Conservation (phyloP, 2,329 filamentous ascomycete species). For the Exophiala xenobiotica region DNA sequence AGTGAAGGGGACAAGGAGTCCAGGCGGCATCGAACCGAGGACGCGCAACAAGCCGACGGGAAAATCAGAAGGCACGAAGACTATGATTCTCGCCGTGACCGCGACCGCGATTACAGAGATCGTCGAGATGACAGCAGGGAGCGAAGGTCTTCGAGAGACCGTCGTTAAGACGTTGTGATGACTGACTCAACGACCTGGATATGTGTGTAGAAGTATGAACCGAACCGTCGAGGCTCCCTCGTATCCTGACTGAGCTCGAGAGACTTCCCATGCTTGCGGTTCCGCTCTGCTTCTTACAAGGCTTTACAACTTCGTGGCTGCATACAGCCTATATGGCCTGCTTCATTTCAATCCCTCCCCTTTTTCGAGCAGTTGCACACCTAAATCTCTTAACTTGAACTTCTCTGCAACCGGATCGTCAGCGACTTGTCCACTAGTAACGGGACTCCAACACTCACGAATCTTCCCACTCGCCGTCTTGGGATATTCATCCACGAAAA, state of each 20-base stretch:
- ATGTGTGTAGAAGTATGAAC: too few species aligned
- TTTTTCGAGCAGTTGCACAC: slow-evolving; percentile 46
- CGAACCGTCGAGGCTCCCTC: too few species aligned
- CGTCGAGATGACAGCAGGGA: slow-evolving; percentile 28
- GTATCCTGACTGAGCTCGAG: too few species aligned
- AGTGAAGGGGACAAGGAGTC: too few species aligned
- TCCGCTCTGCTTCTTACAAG: too few species aligned
- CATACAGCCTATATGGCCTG: not conserved
- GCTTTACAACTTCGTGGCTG: too few species aligned
- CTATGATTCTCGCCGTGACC: not conserved
- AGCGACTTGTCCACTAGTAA: not conserved
- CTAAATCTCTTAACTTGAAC: slow-evolving; percentile 74
- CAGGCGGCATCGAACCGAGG: too few species aligned
- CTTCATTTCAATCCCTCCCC: not conserved
- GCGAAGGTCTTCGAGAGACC: slow-evolving; percentile 27
- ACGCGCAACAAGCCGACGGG: too few species aligned
- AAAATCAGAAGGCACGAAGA: too few species aligned
- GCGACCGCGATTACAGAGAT: slow-evolving; percentile 5
- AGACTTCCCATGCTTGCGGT: too few species aligned
- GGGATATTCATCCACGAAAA: slow-evolving; percentile 80
- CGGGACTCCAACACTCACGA: slow-evolving; percentile 60
- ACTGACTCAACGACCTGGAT: too few species aligned
- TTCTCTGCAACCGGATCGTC: slow-evolving; percentile 17
- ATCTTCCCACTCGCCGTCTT: slow-evolving; percentile 98
- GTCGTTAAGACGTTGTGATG: slow-evolving; percentile 8